Base-by-base conservation (phyloP, 352 stramenopile genomes). In the Pythium scleroteichum region DNA sequence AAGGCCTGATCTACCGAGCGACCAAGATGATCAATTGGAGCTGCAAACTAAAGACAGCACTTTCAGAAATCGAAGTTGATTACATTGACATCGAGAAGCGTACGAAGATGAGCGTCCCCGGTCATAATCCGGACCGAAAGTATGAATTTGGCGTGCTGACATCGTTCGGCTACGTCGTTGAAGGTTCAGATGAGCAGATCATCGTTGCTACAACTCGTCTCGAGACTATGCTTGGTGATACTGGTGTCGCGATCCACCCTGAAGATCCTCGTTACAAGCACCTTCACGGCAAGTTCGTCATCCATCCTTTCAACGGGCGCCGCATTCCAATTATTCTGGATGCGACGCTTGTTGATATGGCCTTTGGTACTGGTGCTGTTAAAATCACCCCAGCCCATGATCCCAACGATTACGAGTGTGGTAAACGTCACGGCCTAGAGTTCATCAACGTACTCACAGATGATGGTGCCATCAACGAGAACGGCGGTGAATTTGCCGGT, bases 361-460 rank as follows among this genome's bases (percentile, higher is more conserved):
- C 61, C 13, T 99, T 99, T 68, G 98, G 97, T 65, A 99, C 97
- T 4, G 97, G 97, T 49, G 97, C 96, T 3, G 90, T 99, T 7
- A 99, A 99, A 78, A 98, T 99, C 72, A 99, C 98, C 24, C 98
- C 98, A 1, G 96, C 95, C 0, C 98, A 99, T 78, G 97, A 99
- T 73, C 88, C 95, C 1, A 99, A 99, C 67, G 98, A 99, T 85
- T 99, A 99, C 78, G 96, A 97, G 52, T 98, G 98, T 64, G 97
- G 96, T 27, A 97, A 98, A 73, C 95, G 96, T 42, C 89, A 98
- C 76, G 77, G 91, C n/a, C 85, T 99, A 4, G 92, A 98, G 77
- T 99, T 99, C 66, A 98, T 99, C 67, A 99, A 93, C 35, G 86
- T 99, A 24, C 78, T 99, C 54, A 98, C 94, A 58, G 80, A 98